These are phyloP conservation scores for Pichia manshurica DNA, from an alignment of 805 yeast genomes.

Conservation along the genomic window DNA sequence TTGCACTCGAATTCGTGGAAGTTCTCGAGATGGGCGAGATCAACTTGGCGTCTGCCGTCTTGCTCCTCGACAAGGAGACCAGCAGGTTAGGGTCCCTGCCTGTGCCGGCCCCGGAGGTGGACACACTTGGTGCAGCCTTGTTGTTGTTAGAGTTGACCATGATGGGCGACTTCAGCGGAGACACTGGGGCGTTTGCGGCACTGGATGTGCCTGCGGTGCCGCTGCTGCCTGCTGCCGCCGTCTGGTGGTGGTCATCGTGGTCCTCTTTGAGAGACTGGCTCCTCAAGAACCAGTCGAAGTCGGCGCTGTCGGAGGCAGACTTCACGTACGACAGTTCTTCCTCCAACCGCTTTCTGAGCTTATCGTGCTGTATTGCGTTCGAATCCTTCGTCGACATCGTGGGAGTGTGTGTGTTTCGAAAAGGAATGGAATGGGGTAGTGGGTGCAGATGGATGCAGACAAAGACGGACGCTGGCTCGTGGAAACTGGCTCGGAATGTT, in stretches of 20 bases:
- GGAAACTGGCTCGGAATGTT: no score
- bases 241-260: constrained; percentile 9
- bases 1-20: constrained; percentile 8
- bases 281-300: constrained; percentile 30
- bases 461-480: no score
- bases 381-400: neutral
- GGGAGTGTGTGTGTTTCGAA: neutral
- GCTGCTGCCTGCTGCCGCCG: constrained; percentile 8
- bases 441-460: no score
- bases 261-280: constrained; percentile 1
- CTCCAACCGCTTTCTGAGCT: constrained; percentile 26
- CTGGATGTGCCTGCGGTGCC: constrained; percentile 3
- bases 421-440: no score
- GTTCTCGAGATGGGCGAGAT: constrained; percentile 8
- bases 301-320: constrained; percentile 21
- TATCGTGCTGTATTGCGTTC: constrained; percentile 24
- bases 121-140: constrained; percentile 26
- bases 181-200: neutral
- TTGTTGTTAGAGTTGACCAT: constrained; percentile 19
- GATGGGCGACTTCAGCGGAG: constrained; percentile 26
- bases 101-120: no score
- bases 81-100: constrained; percentile 8
- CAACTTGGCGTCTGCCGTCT: constrained; percentile 23
- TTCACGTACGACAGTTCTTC: constrained; percentile 21
- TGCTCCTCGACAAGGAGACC: constrained; percentile 20